Base-by-base conservation (phyloP, 1,139 yeast species). In the Saccharomyces hybrid region DNA sequence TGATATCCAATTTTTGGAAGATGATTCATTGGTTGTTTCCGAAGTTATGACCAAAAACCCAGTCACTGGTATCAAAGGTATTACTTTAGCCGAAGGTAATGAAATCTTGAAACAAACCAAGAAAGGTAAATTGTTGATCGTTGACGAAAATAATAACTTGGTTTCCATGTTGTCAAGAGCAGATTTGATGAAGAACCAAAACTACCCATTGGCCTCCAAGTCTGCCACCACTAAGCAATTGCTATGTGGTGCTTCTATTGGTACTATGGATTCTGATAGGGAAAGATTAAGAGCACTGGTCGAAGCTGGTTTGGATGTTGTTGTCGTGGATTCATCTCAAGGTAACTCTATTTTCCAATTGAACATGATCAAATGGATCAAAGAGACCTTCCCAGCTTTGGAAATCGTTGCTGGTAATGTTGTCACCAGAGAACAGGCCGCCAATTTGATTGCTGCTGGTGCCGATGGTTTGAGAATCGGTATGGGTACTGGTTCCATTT, bases 401-500 rank as follows among this genome's bases (percentile, higher is more conserved):
- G 83, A 93, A 75, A 88, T 93, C 62, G 83, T 93, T 74, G 99
- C 96, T 59, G 99, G 99, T 80, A 93, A 93, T 72, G 99, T 95
- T 68, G 99, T 91, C 59, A 91, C 97, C 64, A 87, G 99, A 75
- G 99, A 93, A 74, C 99, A 95, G 79, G 98, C 99, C 62, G 99
- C 99, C 62, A 80, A 84, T 68, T 82, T 93, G 71, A 95, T 93
- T 66, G 87, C 82, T 67, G 97, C 96, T 56, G 99, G 99, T 75
- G 97, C 96, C 56, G 99, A 93, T 75, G 99, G 91, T 72, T 81
- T 93, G 69, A 90, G 98, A 81, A 91, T 93, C 64, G 99, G 99
- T 78, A 93, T 93, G 99, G 99, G 99, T 69, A 89, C 98, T 47
- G 99, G 99, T 70, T 89, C 97, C 57, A 93, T 93, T 70, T 93